Evolutionary conservation across 1,284 basidiomycete species (phyloP).

Genomic region (Cutaneotrichosporon cavernicola): DNA sequence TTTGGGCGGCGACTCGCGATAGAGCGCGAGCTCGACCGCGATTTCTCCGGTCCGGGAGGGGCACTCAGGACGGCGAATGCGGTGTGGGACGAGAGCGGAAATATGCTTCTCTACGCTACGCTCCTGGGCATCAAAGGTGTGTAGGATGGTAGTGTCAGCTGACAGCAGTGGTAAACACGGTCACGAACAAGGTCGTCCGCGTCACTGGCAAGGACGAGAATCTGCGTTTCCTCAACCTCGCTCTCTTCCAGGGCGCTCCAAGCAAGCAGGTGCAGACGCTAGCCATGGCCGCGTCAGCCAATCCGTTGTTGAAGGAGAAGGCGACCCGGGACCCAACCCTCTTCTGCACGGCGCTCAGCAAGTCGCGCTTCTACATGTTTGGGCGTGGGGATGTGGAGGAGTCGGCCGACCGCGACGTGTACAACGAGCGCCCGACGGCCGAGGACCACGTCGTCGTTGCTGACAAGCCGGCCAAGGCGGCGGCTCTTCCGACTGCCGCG

Average conservation of each 20-base stretch:
- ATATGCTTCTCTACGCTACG: constrained; percentile 89
- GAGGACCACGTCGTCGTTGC: constrained; percentile 76
- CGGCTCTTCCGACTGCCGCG: constrained; percentile 59
- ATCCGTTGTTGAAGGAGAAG: constrained; percentile 85
- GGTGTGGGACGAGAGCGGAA: constrained; percentile 95
- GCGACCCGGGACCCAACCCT: constrained; percentile 83
- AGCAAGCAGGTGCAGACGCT: constrained; percentile 82
- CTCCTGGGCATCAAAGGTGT: constrained; percentile 91
- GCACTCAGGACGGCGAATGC: constrained; percentile 69
- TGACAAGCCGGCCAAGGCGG: constrained; percentile 61
- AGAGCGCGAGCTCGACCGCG: constrained; percentile 79
- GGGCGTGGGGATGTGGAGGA: constrained; percentile 89
- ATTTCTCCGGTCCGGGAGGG: constrained; percentile 47
- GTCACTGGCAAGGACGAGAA: constrained; percentile 93
- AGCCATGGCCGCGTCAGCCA: constrained; percentile 91
- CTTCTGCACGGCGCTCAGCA: constrained; percentile 90
- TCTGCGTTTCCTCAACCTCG: constrained; percentile 82
- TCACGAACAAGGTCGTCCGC: constrained; percentile 88
- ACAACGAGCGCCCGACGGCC: constrained; percentile 95
- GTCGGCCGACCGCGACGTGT: constrained; percentile 88
- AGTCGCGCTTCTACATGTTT: constrained; percentile 95
- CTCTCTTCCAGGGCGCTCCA: constrained; percentile 89
- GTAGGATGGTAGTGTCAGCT: constrained; percentile 29
- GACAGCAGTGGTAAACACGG: constrained; percentile 78
- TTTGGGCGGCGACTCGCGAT: constrained; percentile 92